phyloP scores from a whole-genome alignment of 306 rosid genomes.

The Senna siamea region DNA sequence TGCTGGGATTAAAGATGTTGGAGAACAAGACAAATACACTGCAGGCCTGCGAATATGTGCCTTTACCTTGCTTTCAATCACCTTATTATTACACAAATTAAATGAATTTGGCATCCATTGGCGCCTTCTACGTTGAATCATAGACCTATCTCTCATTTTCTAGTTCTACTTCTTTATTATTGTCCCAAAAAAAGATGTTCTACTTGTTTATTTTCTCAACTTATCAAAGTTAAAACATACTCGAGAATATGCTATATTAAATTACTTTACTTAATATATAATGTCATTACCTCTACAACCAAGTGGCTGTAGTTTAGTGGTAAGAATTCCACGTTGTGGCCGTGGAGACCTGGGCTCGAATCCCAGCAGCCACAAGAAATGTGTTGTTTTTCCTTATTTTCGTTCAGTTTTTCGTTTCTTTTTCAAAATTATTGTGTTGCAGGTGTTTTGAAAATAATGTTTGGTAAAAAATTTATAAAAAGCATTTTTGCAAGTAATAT shows the following conservation, averaged over 20 bases:
- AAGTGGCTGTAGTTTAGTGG: constrained; percentile 28
- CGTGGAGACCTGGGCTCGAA: constrained; percentile 33
- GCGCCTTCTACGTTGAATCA: background rate
- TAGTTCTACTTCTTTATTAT: background rate
- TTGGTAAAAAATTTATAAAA: too few species aligned
- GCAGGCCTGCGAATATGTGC: constrained; percentile 3
- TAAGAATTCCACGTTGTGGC: constrained; percentile 31
- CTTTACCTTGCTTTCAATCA: too few species aligned
- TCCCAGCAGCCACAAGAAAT: constrained; percentile 18
- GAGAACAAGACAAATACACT: background rate
- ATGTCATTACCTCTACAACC: background rate
- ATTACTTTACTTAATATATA: too few species aligned
- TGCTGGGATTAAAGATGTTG: background rate
- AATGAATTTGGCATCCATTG: background rate
- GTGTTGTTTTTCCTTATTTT: too few species aligned
- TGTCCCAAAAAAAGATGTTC: too few species aligned
- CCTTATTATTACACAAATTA: too few species aligned
- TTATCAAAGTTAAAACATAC: too few species aligned
- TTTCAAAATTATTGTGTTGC: background rate
- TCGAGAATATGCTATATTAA: too few species aligned
- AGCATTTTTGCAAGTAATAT: too few species aligned
- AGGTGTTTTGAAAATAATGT: too few species aligned
- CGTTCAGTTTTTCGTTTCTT: too few species aligned
- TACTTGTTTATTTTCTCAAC: too few species aligned
- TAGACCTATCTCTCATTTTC: background rate